A percentile compares a stretch with the other conserved stretches of the same genome.
These are phyloP conservation scores for Ceratobasidium sp. DNA, from an alignment of 1,284 basidiomycete species.

Conservation along the genomic window DNA sequence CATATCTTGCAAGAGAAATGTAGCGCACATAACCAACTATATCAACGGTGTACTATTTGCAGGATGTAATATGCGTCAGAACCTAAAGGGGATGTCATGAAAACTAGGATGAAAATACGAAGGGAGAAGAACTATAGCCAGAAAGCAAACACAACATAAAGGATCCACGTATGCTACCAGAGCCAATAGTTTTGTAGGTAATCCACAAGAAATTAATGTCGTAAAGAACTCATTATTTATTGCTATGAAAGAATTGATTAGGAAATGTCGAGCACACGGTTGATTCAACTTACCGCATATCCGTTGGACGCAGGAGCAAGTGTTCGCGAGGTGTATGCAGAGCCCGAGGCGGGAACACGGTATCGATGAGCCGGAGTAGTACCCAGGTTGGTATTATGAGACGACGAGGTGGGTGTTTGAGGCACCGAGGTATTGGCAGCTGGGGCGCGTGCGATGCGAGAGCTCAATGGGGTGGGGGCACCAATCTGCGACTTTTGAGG, in stretches of 20 bases:
- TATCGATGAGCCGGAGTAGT: slow-evolving; percentile 32
- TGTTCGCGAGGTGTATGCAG: slow-evolving; percentile 35
- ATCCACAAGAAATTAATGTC: slow-evolving; percentile 38
- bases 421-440: slow-evolving; percentile 47
- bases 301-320: slow-evolving; percentile 31
- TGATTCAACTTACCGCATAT: slow-evolving; percentile 20
- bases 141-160: slow-evolving; percentile 31
- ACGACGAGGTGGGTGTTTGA: slow-evolving; percentile 32
- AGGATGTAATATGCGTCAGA: slow-evolving; percentile 34
- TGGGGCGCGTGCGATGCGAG: slow-evolving; percentile 64
- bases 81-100: slow-evolving; percentile 30
- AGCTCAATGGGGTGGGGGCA: slow-evolving; percentile 81
- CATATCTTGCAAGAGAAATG: background rate
- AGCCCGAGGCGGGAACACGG: slow-evolving; percentile 34
- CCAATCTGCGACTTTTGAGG: slow-evolving; percentile 86
- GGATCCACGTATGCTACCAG: slow-evolving; percentile 38
- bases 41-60: slow-evolving; percentile 35
- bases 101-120: slow-evolving; percentile 34
- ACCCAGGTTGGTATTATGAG: slow-evolving; percentile 34
- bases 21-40: background rate
- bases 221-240: slow-evolving; percentile 28
- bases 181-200: slow-evolving; percentile 31
- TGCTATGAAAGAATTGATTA: slow-evolving; percentile 7
- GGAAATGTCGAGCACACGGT: background rate
- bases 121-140: slow-evolving; percentile 20